phyloP scores from a whole-genome alignment of 345 rosid genomes.

The Toxicodendron radicans region DNA sequence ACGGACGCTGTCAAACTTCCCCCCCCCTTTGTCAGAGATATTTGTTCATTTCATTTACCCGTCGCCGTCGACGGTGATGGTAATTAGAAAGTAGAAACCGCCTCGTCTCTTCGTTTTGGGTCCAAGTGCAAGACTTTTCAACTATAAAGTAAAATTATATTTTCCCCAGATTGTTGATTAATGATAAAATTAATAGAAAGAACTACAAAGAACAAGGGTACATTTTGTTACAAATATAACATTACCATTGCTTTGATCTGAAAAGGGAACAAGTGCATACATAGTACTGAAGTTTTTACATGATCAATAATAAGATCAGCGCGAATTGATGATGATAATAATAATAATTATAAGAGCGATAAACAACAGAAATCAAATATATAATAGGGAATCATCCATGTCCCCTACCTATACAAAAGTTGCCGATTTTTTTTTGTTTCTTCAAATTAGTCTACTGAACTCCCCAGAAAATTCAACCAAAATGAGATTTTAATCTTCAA shows the following conservation, averaged over 20 bases:
- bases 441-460: neutral
- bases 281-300: slow-evolving; percentile 10
- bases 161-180: too few relatives aligned
- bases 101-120: too few relatives aligned
- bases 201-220: too few relatives aligned
- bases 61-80: too few relatives aligned
- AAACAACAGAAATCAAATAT: neutral
- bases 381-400: slow-evolving; percentile 4
- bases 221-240: neutral
- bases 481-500: slow-evolving; percentile 17
- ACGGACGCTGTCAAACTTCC: neutral
- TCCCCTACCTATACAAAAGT: slow-evolving; percentile 21
- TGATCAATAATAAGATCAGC: neutral
- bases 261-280: neutral
- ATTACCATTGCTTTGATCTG: slow-evolving; percentile 15
- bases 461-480: slow-evolving; percentile 7
- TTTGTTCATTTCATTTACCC: too few relatives aligned
- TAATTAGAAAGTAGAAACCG: too few relatives aligned
- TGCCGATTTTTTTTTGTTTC: neutral
- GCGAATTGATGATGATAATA: slow-evolving; percentile 2
- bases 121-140: too few relatives aligned
- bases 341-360: neutral
- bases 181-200: too few relatives aligned
- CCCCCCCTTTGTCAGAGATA: neutral
- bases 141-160: too few relatives aligned